Percentiles rank a stretch among this genome's conserved stretches.
Evolutionary conservation across 305 asterid species (phyloP).

Genomic region (Solanum chacoense): DNA sequence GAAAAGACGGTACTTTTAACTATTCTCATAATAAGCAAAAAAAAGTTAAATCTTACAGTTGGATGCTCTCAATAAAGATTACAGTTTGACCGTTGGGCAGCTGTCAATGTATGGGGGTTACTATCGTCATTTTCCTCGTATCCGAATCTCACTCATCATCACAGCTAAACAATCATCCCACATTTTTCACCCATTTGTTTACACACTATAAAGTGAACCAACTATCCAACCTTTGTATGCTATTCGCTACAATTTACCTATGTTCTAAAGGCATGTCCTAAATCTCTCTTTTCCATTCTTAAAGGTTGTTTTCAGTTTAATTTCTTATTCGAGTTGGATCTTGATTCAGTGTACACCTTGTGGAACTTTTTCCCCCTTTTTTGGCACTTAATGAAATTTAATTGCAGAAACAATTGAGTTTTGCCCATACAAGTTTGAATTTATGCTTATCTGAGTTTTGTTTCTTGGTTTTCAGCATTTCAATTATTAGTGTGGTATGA

Average conservation of each 20-base stretch:
- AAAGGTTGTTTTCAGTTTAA: neutral
- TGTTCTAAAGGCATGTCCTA: neutral
- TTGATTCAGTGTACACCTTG: neutral
- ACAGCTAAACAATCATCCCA: neutral
- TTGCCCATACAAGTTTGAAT: neutral
- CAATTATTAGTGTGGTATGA: neutral
- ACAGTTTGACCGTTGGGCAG: neutral
- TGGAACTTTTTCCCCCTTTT: neutral
- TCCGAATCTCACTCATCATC: neutral
- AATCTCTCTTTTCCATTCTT: neutral
- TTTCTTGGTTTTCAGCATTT: neutral
- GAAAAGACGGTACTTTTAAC: neutral
- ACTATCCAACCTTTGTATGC: neutral
- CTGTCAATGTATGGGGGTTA: neutral
- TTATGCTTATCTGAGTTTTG: neutral
- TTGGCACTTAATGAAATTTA: neutral
- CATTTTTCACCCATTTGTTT: neutral
- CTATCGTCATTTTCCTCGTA: neutral
- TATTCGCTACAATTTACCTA: neutral
- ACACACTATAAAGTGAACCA: neutral
- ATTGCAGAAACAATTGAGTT: neutral
- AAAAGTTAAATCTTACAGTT: neutral
- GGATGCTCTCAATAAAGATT: neutral
- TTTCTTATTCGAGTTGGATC: neutral
- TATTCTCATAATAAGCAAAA: neutral